Evolutionary conservation across 768 basidiomycete species (phyloP), one percentile per base, ranked within the genome.

Genomic region (Tricholoma furcatifolium): DNA sequence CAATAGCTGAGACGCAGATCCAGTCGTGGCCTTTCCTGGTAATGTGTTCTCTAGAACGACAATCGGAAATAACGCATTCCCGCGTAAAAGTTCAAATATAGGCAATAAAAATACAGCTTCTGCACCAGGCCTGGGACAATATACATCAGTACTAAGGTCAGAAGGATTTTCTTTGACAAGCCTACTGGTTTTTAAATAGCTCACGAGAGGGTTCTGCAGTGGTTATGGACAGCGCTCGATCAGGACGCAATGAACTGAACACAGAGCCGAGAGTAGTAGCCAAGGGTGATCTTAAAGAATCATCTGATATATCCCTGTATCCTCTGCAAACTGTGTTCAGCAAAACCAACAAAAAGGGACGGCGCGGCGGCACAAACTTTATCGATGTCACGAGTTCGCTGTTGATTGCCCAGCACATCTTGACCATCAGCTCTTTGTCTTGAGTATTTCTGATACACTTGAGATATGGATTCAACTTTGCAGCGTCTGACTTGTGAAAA

Each of bases 401-500:
- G 51, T 79, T 79, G 2, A 76, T 65, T 20, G 81, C 77, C 80
- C 80, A 81, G 51, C 78, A 80, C 27, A 85, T 71, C 61, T 77
- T 84, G 20, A 68, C 67, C 78, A 87, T 78, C 2, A 86, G 60
- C 9, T 74, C 76, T 6, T 69, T 65, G 54, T 87, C 81, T 3
- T 66, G 58, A 0, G 73, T 75, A 27, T 75, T 73, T 32, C 68
- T 68, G 24, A 88, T 79, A 21, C 72, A 70, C 21, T 76, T 76
- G 8, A 87, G 70, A 61, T 85, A 88, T 1, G 81, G 80, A 64
- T 89, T 89, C 35, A 86, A 74, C 56, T 78, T 84, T 9, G 83
- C 81, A 9, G 84, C 84, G 60, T 87, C 85, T 0, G 84, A 85
- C 60, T 83, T 85, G 63, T 88, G 87, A 62, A 83, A 89, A 60